Percentiles rank a stretch among this genome's conserved stretches.
Conservation (phyloP, 164 flowering plant genomes). For the Liriodendron chinense region DNA sequence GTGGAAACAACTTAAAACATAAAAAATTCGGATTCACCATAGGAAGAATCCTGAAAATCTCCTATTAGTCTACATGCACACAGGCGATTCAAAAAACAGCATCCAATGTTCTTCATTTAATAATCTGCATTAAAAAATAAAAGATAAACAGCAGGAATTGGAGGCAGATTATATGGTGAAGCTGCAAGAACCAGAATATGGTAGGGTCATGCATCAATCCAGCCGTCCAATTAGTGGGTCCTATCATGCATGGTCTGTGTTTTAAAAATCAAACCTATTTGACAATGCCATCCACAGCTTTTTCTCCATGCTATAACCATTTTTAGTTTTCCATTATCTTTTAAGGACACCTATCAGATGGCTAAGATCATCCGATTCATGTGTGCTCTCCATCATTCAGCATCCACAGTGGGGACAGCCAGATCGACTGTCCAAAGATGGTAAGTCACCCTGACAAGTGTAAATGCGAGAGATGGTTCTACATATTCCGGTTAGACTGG, state of each 20-base stretch:
- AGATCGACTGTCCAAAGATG: no score
- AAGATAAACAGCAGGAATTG: neutral
- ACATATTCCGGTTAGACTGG: no score
- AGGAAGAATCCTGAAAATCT: constrained; percentile 2
- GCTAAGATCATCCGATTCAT: no score
- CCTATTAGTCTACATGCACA: neutral
- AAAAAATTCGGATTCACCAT: neutral
- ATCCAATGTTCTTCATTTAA: constrained; percentile 2
- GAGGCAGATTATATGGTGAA: neutral
- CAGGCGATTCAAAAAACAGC: constrained; percentile 1
- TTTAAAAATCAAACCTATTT: no score
- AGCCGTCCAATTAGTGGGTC: no score
- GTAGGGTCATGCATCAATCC: neutral
- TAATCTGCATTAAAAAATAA: neutral
- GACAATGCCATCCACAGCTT: no score
- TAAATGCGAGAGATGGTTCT: neutral
- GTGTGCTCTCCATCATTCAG: no score
- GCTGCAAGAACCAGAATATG: neutral
- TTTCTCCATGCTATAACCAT: no score
- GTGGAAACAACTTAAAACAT: neutral
- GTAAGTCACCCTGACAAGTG: neutral
- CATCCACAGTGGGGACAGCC: no score
- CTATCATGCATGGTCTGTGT: no score
- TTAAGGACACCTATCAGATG: no score
- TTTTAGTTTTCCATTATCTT: no score